Evolutionary conservation across 768 basidiomycete genomes (phyloP), one percentile per base, ranked within the genome.

Genomic region (Calocera cornea): DNA sequence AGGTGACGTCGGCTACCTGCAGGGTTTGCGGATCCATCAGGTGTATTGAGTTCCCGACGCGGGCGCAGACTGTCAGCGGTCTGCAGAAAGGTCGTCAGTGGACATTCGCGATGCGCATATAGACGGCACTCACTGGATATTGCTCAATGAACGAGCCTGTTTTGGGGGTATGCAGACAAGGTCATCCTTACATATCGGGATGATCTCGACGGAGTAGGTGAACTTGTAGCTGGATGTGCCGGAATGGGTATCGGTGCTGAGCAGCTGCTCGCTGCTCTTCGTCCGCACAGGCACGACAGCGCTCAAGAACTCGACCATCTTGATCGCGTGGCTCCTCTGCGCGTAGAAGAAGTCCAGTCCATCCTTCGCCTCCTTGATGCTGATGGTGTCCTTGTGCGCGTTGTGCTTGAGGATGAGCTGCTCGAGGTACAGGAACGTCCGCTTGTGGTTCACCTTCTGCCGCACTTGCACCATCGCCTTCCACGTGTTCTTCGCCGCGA

Each of bases 401-500:
- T 88, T 88, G 74, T 98, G 93, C 76, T 95, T 97, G 73, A 98
- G 79, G 75, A 99, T 97, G 69, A 98, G 83, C 73, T 98, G 97
- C 77, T 98, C 97, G 65, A 98, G 86, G 80, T 87, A 99, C 72
- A 99, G 78, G 80, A 99, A 99, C 1, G 97, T 98, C 67, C 97
- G 87, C 78, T 99, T 99, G 76, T 99, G 97, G 2, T 92, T 82
- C 47, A 98, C 97, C 78, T 99, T 98, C 76, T 99, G 97, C 54
- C 97, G 88, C n/a, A 98, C 93, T 80, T 98, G 97, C 1, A 99
- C 95, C 40, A 93, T 82, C 0, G 95, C 93, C 74, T 93, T 94
- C 97, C 95, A 98, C 0, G 95, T 98, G 75, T 98, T 97, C 80
- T 98, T 99, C 1, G 97, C 97, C 0, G 97, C 97, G 2, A 98